Evolutionary conservation across 2,329 filamentous ascomycete genomes (phyloP).

Genomic region (Apiospora marii): DNA sequence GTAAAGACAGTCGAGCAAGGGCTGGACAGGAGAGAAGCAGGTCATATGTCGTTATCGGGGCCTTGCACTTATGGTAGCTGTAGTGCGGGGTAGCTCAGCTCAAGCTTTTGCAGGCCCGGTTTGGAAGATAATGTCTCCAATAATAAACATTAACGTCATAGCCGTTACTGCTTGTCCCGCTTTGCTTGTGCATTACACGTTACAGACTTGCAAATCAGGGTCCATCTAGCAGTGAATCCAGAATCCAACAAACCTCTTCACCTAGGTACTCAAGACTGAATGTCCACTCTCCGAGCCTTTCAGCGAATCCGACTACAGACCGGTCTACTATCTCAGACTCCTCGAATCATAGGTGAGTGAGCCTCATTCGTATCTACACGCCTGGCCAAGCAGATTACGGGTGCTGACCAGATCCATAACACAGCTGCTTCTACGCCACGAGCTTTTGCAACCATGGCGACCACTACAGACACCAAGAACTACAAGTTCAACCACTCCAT

Average conservation of each 20-base stretch:
- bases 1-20: neutral
- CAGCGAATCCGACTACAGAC: conserved; percentile 40
- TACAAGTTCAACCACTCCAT: conserved; percentile 94
- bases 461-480: conserved; percentile 74
- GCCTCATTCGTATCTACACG: neutral
- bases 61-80: neutral
- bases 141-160: conserved; percentile 1
- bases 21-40: neutral
- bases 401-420: neutral
- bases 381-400: neutral
- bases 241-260: neutral
- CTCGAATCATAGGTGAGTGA: conserved; percentile 32
- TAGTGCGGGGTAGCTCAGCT: conserved; percentile 24
- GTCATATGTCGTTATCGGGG: conserved; percentile 1
- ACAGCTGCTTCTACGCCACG: conserved; percentile 29
- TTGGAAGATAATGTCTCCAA: conserved; percentile 1
- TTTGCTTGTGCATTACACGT: conserved; percentile 11
- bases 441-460: conserved; percentile 63
- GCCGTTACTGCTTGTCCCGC: conserved; percentile 10
- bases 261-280: conserved; percentile 29
- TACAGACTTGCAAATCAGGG: neutral
- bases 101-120: neutral
- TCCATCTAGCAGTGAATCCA: neutral
- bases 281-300: conserved; percentile 41
- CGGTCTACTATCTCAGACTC: conserved; percentile 35